Evolutionary conservation across 2,329 filamentous ascomycete species (phyloP), one percentile per base, ranked within the genome.

Genomic region (Epichloe scottii): DNA sequence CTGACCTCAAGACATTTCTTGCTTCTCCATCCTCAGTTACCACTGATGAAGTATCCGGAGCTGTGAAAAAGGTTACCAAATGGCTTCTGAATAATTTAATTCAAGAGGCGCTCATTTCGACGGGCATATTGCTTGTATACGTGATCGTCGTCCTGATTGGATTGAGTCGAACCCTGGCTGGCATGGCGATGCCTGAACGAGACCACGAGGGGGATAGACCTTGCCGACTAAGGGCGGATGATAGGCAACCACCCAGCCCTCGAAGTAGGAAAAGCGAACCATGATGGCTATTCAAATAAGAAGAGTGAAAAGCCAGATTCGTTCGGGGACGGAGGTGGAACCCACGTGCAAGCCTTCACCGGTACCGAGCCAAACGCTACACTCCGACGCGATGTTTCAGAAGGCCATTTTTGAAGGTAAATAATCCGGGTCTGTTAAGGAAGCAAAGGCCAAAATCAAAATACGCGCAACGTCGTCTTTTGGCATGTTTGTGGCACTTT

Each of bases 81-180:
- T 81, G 80, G 63, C 72, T 97, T 21, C 71, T 79, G 60, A 76
- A 77, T 51, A 80, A 75, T 56, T 81, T 98, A 55, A 73, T 81
- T 46, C 80, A 82, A 54, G 88, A 96, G 67, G 83, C 86, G 2
- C 78, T 95, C 56, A 89, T 97, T 58, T 87, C 90, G 2, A 75
- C 78, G 0, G 79, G 76, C 48, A 71, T 98, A 4, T 68, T 96
- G 12, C 70, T 87, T 3, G 69, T 95, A 30, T 98, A 89, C 75
- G 61, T 94, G 49, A 66, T 93, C 54, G 77, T 95, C 53, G 79
- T 88, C 4, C 73, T 96, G 37, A 74, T 87, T 46, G 93, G 88
- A 46, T 67, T 91, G 51, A 67, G 80, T 46, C 80, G 88, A 53
- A 83, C 84, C 30, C 66, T 82, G 52, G 73, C 75, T 35, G 74